Evolutionary conservation across 1,284 basidiomycete species (phyloP).

Genomic region (Ceratobasidium sp.): DNA sequence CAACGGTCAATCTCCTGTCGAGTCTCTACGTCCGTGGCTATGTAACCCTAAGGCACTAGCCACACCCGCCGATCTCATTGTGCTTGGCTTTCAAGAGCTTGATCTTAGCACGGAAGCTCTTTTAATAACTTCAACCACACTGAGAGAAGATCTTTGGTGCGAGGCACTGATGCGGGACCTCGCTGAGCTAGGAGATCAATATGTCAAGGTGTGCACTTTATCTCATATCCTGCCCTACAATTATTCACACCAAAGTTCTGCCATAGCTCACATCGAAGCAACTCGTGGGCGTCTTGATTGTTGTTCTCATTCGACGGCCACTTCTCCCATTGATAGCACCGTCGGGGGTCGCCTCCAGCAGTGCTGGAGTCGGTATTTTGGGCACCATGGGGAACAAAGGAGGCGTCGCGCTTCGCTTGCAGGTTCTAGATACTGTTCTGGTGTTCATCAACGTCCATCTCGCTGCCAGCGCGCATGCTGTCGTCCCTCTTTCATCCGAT

Average conservation of each 20-base stretch:
- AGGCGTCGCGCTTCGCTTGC: constrained; percentile 43
- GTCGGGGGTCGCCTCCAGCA: constrained; percentile 57
- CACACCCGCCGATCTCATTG: constrained; percentile 68
- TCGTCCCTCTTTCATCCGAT: not conserved
- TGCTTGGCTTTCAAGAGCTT: constrained; percentile 79
- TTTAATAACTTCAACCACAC: constrained; percentile 66
- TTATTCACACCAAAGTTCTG: constrained; percentile 14
- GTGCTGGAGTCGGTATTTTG: constrained; percentile 74
- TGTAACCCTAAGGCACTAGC: constrained; percentile 42
- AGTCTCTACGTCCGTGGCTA: constrained; percentile 69
- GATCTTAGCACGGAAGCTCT: constrained; percentile 79
- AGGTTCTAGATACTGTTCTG: constrained; percentile 56
- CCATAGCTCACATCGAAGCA: constrained; percentile 73
- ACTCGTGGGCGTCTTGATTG: constrained; percentile 78
- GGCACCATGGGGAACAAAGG: constrained; percentile 67
- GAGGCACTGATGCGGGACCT: constrained; percentile 70
- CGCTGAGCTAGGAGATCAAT: constrained; percentile 70
- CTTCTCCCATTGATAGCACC: constrained; percentile 64
- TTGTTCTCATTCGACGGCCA: constrained; percentile 69
- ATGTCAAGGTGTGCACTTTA: constrained; percentile 67
- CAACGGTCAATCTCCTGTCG: constrained; percentile 75
- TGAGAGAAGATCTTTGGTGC: constrained; percentile 75
- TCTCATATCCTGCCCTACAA: not conserved
- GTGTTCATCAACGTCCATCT: constrained; percentile 82
- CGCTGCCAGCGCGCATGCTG: constrained; percentile 66